Evolutionary conservation across 192 early-diverging fungal species (phyloP).

Genomic region (Coemansia sp.): DNA sequence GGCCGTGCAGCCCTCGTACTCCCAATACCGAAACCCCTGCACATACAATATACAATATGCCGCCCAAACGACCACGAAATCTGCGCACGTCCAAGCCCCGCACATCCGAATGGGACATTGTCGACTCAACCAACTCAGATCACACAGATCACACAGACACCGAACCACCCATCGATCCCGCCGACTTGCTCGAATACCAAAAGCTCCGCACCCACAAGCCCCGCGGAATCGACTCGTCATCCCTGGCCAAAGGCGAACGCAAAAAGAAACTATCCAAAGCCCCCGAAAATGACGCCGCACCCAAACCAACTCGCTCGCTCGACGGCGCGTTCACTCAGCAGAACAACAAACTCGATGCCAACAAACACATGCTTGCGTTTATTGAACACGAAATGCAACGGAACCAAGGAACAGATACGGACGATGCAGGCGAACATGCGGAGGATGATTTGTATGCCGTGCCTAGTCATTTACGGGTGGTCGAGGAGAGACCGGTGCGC

Average conservation of each 20-base stretch:
- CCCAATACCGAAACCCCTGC: no score
- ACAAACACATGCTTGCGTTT: conserved; percentile 84
- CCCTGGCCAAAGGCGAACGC: conserved; percentile 25
- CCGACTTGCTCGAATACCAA: conserved; percentile 29
- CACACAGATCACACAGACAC: neutral
- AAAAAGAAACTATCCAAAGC: conserved; percentile 13
- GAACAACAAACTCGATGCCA: conserved; percentile 72
- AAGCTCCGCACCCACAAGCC: conserved; percentile 15
- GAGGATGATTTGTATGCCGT: conserved; percentile 65
- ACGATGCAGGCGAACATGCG: neutral
- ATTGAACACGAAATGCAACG: conserved; percentile 69
- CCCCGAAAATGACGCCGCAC: no score
- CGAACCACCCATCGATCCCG: conserved; percentile 24
- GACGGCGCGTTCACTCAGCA: conserved; percentile 67
- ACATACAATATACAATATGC: conserved; percentile 16
- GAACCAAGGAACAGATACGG: conserved; percentile 5
- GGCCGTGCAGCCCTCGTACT: no score
- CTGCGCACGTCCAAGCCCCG: conserved; percentile 26
- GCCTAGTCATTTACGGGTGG: conserved; percentile 61
- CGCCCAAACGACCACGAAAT: conserved; percentile 42
- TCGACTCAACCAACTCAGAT: no score
- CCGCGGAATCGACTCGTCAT: conserved; percentile 18
- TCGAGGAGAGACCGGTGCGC: conserved; percentile 60
- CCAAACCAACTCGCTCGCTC: conserved; percentile 36
- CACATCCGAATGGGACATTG: conserved; percentile 16